Evolutionary conservation across 2,329 filamentous ascomycete genomes (phyloP).

Genomic region (Fusarium domesticum): DNA sequence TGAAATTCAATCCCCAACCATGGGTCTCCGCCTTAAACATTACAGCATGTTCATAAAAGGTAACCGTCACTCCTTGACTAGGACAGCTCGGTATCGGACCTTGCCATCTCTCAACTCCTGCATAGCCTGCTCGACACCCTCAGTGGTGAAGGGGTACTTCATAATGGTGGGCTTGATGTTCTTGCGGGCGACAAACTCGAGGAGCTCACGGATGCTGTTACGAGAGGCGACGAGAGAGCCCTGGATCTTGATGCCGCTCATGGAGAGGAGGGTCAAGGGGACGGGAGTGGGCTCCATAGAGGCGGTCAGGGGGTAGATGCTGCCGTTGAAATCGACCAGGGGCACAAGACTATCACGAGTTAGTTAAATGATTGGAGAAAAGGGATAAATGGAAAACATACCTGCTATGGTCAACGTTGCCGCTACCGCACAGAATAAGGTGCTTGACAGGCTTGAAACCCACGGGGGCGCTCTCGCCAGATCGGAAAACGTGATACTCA

Average conservation of each 20-base stretch:
- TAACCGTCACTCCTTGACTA: constrained; percentile 24
- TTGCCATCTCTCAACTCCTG: constrained; percentile 34
- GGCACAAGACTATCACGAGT: constrained; percentile 4
- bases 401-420: constrained; percentile 14
- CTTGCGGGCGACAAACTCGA: constrained; percentile 29
- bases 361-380: not conserved
- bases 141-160: constrained; percentile 29
- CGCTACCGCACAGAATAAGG: constrained; percentile 18
- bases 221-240: constrained; percentile 13
- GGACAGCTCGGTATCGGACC: constrained; percentile 29
- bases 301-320: constrained; percentile 18
- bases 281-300: constrained; percentile 9
- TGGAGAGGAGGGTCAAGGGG: constrained; percentile 12
- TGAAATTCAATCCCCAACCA: too few relatives aligned
- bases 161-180: constrained; percentile 29
- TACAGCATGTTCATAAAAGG: not conserved
- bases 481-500: constrained; percentile 23
- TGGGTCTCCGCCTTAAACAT: too few relatives aligned
- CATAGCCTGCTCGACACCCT: constrained; percentile 36
- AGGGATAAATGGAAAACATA: not conserved
- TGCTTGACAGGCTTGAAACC: constrained; percentile 21
- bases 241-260: constrained; percentile 16
- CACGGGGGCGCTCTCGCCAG: constrained; percentile 13
- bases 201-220: constrained; percentile 19
- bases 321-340: constrained; percentile 14